These are phyloP conservation scores for Mycena albidolilacea DNA, from an alignment of 768 basidiomycete genomes.

Conservation along the genomic window DNA sequence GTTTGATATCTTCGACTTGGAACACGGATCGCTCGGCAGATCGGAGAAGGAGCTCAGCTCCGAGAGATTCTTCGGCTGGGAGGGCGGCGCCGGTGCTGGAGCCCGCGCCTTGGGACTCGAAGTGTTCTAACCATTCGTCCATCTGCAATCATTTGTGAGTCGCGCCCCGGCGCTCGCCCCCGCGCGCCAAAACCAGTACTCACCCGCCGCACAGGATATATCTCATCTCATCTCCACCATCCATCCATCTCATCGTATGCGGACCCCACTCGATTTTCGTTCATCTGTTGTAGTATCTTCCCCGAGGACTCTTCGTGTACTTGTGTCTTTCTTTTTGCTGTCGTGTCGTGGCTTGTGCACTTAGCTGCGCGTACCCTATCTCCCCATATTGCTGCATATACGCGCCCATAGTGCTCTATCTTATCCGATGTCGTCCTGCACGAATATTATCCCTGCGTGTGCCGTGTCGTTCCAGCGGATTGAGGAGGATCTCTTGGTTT, in stretches of 20 bases:
- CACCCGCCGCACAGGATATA: not conserved
- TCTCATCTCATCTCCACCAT: not conserved
- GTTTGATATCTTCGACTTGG: constrained; percentile 35
- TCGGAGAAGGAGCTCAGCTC: constrained; percentile 56
- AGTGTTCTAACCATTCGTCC: constrained; percentile 29
- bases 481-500: not conserved
- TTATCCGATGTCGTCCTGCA: constrained; percentile 31
- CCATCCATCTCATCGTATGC: constrained; percentile 10
- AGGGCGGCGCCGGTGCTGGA: constrained; percentile 83
- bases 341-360: constrained; percentile 15
- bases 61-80: constrained; percentile 87
- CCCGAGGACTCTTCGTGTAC: constrained; percentile 19
- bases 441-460: constrained; percentile 20
- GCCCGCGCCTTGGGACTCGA: constrained; percentile 83
- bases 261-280: not conserved
- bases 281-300: constrained; percentile 1
- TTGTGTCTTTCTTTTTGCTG: constrained; percentile 4
- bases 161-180: not conserved
- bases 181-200: too few species aligned
- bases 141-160: constrained; percentile 23
- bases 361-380: constrained; percentile 22
- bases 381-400: constrained; percentile 28
- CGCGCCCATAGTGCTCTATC: constrained; percentile 30
- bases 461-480: constrained; percentile 12
- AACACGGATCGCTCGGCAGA: constrained; percentile 48